Evolutionary conservation across 768 basidiomycete species (phyloP).

Genomic region (Lepiota venenata): DNA sequence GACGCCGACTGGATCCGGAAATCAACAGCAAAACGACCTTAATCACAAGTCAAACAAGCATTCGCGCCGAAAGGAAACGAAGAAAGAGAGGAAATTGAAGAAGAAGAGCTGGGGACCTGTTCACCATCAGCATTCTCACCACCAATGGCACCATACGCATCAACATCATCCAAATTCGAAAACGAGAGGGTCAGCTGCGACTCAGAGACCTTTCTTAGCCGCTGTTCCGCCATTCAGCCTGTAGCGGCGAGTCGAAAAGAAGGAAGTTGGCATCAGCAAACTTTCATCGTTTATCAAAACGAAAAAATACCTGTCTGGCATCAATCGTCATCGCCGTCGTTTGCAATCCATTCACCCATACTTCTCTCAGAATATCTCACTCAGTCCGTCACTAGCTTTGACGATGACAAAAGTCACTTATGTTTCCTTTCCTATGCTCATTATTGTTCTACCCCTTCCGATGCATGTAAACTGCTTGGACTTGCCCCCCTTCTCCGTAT

Average conservation of each 20-base stretch:
- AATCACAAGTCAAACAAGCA: conserved; percentile 28
- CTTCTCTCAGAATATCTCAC: neutral
- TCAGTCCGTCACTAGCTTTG: neutral
- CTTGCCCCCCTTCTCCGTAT: neutral
- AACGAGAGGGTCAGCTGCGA: conserved; percentile 48
- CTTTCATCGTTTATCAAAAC: neutral
- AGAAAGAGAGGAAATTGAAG: conserved; percentile 67
- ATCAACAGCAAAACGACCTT: conserved; percentile 18
- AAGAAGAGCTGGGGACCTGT: conserved; percentile 48
- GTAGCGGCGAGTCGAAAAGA: conserved; percentile 10
- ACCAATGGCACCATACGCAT: conserved; percentile 35
- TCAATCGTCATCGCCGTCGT: neutral
- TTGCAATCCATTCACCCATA: neutral
- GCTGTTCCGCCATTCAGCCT: conserved; percentile 29
- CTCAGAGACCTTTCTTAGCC: conserved; percentile 43
- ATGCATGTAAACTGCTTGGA: neutral
- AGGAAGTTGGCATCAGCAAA: neutral
- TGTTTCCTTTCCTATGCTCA: neutral
- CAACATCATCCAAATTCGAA: conserved; percentile 67
- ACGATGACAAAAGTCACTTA: neutral
- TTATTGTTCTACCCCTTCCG: neutral
- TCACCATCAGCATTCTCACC: conserved; percentile 37
- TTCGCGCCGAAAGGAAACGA: conserved; percentile 53
- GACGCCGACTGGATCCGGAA: conserved; percentile 41
- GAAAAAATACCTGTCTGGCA: neutral